Base-by-base conservation (phyloP, 805 yeast genomes). In the Metschnikowia vanudenii region DNA sequence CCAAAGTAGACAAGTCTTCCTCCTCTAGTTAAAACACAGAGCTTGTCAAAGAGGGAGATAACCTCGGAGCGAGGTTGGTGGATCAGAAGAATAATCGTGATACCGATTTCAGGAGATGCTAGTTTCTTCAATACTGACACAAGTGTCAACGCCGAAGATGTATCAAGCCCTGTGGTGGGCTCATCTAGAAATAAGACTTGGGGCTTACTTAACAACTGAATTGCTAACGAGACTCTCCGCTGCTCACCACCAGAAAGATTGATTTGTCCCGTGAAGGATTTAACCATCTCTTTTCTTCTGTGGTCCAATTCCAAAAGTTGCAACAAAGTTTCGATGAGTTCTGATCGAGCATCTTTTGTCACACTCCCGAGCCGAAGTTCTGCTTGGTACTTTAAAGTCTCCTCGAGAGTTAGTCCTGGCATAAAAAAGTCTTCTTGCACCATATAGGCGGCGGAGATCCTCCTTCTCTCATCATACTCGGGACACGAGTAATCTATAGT, bases 21-120 rank as follows among this genome's bases (percentile, higher is more conserved):
- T 32, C 84, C 80, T 26, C 69, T 54, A 0, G 91, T 81, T 35
- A 89, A 64, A 3, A 88, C 70, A 49, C 88, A 77, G 3, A 88
- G 67, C 40, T 78, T 73, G 59, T 89, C 95, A 48, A 88, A 81
- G 19, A 84, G 62, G 45, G 75, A 74, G 33, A 86, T 73, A 39
- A 88, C 86, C 61, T 88, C 96, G 0, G 85, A 78, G 33, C 96
- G 65, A 0, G 96, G 96, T 62, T 88, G 96, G 60, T 88, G 96
- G 34, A 88, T 84, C 41, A 90, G 83, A 63, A 87, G 68, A 2
- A 88, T 74, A 19, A 89, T 75, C 0, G 94, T 85, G 47, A 88
- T 79, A 0, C 92, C 91, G 30, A 84, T 68, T 40, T 60, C 63
- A 0, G 71, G 65, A 1, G 68, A 62, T 1, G 74, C 64, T 33